These are phyloP conservation scores for Fusarium burgessii DNA, from an alignment of 2,329 filamentous ascomycete species.

Conservation along the genomic window DNA sequence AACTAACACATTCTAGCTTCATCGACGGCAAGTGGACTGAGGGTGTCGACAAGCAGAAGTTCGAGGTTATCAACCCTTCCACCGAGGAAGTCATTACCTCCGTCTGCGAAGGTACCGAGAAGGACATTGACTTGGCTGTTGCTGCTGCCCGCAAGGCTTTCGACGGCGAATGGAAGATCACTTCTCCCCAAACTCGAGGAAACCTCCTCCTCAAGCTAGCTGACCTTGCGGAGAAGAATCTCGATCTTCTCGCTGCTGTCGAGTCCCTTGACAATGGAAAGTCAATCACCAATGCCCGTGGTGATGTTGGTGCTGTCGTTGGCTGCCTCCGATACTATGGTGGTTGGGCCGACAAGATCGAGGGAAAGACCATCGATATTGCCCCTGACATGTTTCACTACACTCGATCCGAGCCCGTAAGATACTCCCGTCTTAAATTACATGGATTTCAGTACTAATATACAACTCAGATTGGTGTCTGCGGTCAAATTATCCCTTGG, in stretches of 20 bases:
- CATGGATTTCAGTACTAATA: constrained; percentile 20
- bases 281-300: constrained; percentile 79
- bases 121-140: constrained; percentile 86
- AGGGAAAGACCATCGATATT: constrained; percentile 88
- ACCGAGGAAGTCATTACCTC: constrained; percentile 87
- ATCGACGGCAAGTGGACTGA: constrained; percentile 92
- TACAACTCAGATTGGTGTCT: constrained; percentile 70
- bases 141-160: constrained; percentile 88
- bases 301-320: constrained; percentile 76
- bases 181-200: constrained; percentile 78
- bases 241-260: constrained; percentile 80
- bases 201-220: constrained; percentile 80
- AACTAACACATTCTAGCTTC: constrained; percentile 66
- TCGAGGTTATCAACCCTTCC: constrained; percentile 90
- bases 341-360: constrained; percentile 92
- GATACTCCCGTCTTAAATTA: constrained; percentile 41
- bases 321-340: constrained; percentile 79
- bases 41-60: constrained; percentile 86
- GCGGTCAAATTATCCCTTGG: constrained; percentile 91
- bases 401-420: constrained; percentile 77
- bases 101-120: constrained; percentile 87
- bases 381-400: constrained; percentile 84
- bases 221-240: constrained; percentile 82
- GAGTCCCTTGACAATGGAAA: constrained; percentile 93
- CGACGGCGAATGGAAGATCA: constrained; percentile 76